Percentiles rank a stretch among this genome's conserved stretches.
phyloP scores from a whole-genome alignment of 1,284 basidiomycete genomes.

The Ganoderma multipileum region DNA sequence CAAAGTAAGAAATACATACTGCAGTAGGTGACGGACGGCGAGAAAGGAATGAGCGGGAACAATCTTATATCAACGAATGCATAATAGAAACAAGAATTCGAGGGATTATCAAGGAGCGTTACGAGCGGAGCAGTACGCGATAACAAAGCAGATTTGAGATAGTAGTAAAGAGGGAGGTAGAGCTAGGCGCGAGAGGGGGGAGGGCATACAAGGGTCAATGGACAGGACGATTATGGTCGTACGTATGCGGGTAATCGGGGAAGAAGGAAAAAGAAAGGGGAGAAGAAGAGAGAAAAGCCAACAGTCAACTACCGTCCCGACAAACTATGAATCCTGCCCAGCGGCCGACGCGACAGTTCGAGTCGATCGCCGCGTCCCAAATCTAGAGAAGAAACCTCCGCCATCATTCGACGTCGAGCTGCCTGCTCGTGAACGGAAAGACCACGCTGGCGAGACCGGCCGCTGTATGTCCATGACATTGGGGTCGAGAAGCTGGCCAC shows the following conservation, averaged over 20 bases:
- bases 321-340: constrained; percentile 32
- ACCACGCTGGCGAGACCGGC: constrained; percentile 80
- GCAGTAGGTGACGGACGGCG: constrained; percentile 18
- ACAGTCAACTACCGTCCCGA: constrained; percentile 16
- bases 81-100: constrained; percentile 29
- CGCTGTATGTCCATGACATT: constrained; percentile 57
- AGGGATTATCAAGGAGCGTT: constrained; percentile 35
- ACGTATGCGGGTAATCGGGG: constrained; percentile 5
- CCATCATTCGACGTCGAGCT: constrained; percentile 71
- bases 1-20: constrained; percentile 38
- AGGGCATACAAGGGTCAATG: constrained; percentile 11
- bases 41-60: constrained; percentile 13
- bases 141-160: constrained; percentile 27
- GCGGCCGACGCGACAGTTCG: constrained; percentile 47
- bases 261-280: background rate
- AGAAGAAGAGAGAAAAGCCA: constrained; percentile 5
- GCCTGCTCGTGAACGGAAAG: constrained; percentile 77
- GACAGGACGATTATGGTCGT: constrained; percentile 17
- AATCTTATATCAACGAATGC: constrained; percentile 18
- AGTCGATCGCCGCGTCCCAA: constrained; percentile 71
- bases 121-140: constrained; percentile 25
- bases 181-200: background rate
- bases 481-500: constrained; percentile 55
- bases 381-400: constrained; percentile 71
- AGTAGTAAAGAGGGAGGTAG: constrained; percentile 5